These are phyloP conservation scores for Amanita phalloides DNA, from an alignment of 768 basidiomycete species.

Conservation along the genomic window DNA sequence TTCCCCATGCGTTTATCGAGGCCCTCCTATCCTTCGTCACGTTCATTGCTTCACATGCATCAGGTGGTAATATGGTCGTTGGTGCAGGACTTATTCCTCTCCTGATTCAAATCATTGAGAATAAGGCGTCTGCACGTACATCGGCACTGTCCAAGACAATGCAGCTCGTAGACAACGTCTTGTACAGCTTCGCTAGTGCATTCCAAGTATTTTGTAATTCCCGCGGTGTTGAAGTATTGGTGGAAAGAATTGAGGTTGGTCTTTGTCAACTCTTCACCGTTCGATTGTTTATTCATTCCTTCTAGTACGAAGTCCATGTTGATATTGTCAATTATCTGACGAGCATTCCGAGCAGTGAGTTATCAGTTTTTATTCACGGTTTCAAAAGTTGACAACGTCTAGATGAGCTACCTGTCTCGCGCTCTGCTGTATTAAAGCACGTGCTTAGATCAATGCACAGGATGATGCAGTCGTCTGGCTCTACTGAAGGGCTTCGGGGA, in stretches of 20 bases:
- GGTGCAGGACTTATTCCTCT: slow-evolving; percentile 87
- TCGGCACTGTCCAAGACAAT: slow-evolving; percentile 81
- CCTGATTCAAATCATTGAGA: slow-evolving; percentile 83
- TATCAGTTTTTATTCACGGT: not conserved
- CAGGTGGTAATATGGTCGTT: slow-evolving; percentile 89
- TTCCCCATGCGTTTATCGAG: slow-evolving; percentile 73
- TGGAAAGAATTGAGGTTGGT: slow-evolving; percentile 78
- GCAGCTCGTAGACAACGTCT: slow-evolving; percentile 85
- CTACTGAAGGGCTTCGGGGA: slow-evolving; percentile 88
- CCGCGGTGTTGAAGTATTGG: slow-evolving; percentile 76
- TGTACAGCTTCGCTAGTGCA: slow-evolving; percentile 83
- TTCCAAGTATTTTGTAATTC: slow-evolving; percentile 81
- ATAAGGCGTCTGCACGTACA: slow-evolving; percentile 55
- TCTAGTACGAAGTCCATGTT: slow-evolving; percentile 55
- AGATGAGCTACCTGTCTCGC: slow-evolving; percentile 64
- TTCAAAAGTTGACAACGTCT: not conserved
- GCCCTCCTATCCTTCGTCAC: slow-evolving; percentile 80
- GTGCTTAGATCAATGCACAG: slow-evolving; percentile 88
- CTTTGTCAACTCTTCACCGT: not conserved
- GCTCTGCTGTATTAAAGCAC: slow-evolving; percentile 80
- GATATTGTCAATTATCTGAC: slow-evolving; percentile 47
- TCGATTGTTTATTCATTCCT: slow-evolving; percentile 5
- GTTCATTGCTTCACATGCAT: slow-evolving; percentile 74
- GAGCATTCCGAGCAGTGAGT: slow-evolving; percentile 10
- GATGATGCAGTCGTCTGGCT: slow-evolving; percentile 95